Conservation (phyloP, 441 rosid species). For the Croton laevigatus region DNA sequence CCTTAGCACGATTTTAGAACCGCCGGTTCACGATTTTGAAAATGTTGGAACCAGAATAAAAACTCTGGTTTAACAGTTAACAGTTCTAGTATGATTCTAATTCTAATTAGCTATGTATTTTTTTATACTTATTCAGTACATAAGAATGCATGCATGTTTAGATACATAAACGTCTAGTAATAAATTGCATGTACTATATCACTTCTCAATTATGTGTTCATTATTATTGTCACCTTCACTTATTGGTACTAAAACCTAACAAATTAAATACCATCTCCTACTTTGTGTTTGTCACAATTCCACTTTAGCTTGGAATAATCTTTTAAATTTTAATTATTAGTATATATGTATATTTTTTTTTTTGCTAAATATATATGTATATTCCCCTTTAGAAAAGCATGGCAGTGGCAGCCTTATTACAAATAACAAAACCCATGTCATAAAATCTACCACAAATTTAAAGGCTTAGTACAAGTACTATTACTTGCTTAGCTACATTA, state of each 20-base stretch:
- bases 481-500: not conserved
- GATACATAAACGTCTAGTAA: not conserved
- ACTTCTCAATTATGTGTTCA: slow-evolving; percentile 1
- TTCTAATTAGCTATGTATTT: too few species aligned
- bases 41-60: too few species aligned
- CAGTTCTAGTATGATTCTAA: too few species aligned
- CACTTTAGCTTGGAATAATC: slow-evolving; percentile 1
- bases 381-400: slow-evolving; percentile 24
- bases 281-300: not conserved
- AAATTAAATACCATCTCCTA: not conserved
- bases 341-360: too few species aligned
- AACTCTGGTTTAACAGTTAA: too few species aligned
- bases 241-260: not conserved
- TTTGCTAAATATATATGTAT: not conserved
- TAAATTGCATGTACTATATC: not conserved
- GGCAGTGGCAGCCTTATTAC: slow-evolving; percentile 29
- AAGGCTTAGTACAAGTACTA: too few species aligned
- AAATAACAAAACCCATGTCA: not conserved
- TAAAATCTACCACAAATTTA: slow-evolving; percentile 20
- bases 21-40: too few species aligned
- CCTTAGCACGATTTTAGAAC: too few species aligned
- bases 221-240: not conserved
- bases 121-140: not conserved
- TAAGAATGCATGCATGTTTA: slow-evolving; percentile 5
- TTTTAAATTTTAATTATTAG: not conserved